Conservation (phyloP, 805 yeast species). For the baker's yeast (Saccharomyces cerevisiae) region DNA sequence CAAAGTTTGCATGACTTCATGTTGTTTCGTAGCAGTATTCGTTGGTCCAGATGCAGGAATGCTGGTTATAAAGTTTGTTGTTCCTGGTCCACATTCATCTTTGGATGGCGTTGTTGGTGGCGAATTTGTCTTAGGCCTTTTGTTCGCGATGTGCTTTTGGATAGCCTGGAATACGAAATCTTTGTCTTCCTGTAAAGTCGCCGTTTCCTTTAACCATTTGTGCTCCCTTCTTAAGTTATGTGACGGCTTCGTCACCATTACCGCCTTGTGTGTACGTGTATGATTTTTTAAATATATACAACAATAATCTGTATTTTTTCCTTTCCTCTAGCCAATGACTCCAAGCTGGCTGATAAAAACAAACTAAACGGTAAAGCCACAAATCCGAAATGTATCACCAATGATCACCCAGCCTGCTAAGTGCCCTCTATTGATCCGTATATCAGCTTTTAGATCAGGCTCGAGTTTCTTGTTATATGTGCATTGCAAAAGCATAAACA, state of each 20-base stretch:
- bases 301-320: background rate
- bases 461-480: background rate
- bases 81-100: background rate
- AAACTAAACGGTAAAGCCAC: background rate
- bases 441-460: background rate
- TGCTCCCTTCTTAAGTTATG: constrained; percentile 28
- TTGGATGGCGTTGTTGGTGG: background rate
- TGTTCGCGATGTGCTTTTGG: constrained; percentile 9
- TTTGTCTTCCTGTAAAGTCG: constrained; percentile 12
- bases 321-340: background rate
- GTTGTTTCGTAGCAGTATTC: background rate
- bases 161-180: constrained; percentile 12
- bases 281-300: background rate
- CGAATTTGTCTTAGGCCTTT: constrained; percentile 4
- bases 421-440: background rate
- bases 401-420: background rate
- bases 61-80: background rate
- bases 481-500: background rate
- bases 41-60: background rate
- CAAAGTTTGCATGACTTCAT: background rate
- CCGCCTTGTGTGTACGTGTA: background rate
- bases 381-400: background rate
- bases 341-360: background rate
- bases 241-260: constrained; percentile 28
- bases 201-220: constrained; percentile 26